These are phyloP conservation scores for Pseudozyma sp. DNA, from an alignment of 1,284 basidiomycete species.

Conservation along the genomic window DNA sequence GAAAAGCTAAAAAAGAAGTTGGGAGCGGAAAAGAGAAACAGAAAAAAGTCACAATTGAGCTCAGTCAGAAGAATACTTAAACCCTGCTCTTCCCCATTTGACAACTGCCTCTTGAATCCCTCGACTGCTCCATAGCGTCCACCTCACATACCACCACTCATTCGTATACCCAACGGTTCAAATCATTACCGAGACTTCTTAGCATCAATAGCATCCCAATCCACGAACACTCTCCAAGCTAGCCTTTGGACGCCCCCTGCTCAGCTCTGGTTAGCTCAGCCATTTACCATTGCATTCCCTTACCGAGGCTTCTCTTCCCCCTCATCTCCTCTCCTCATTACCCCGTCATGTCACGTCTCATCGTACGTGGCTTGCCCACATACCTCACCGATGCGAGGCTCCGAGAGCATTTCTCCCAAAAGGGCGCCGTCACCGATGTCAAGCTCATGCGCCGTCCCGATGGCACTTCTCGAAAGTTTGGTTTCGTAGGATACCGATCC, in stretches of 20 bases:
- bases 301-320: background rate
- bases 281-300: background rate
- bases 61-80: constrained; percentile 6
- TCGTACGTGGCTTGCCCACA: constrained; percentile 87
- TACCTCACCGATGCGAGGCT: constrained; percentile 79
- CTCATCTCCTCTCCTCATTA: background rate
- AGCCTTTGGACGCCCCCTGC: background rate
- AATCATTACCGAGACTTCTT: background rate
- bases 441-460: constrained; percentile 83
- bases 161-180: constrained; percentile 27
- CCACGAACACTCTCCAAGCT: background rate
- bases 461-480: constrained; percentile 86
- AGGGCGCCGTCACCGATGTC: constrained; percentile 80
- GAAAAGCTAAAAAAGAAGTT: constrained; percentile 3
- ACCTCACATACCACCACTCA: constrained; percentile 7
- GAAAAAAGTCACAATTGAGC: constrained; percentile 1
- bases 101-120: background rate
- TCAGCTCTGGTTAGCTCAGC: background rate
- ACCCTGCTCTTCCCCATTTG: background rate
- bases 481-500: constrained; percentile 90
- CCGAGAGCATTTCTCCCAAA: constrained; percentile 76
- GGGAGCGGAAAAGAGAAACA: constrained; percentile 2
- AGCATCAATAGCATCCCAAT: background rate
- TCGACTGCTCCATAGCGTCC: constrained; percentile 41
- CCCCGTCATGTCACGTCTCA: constrained; percentile 79